phyloP scores from a whole-genome alignment of 2,329 filamentous ascomycete species.

The Coniella lustricola region DNA sequence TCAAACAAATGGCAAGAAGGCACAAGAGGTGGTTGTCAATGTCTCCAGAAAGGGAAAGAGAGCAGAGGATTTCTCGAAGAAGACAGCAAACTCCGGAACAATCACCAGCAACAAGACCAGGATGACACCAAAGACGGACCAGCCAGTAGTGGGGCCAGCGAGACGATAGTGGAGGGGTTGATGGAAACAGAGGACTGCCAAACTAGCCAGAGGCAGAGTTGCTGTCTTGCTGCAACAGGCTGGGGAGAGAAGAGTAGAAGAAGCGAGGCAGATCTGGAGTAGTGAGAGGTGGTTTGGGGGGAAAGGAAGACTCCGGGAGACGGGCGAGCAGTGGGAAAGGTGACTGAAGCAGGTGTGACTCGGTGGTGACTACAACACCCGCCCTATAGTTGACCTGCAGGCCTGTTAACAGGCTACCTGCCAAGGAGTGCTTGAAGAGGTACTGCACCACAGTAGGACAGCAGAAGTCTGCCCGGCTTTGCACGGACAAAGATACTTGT shows the following conservation, averaged over 20 bases:
- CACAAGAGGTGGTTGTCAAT: too few species aligned
- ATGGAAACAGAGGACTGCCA: background rate
- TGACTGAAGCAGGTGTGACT: slow-evolving; percentile 8
- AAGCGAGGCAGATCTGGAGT: background rate
- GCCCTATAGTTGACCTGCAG: background rate
- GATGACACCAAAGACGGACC: slow-evolving; percentile 3
- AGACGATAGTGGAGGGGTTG: background rate
- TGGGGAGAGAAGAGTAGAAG: background rate
- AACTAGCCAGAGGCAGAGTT: background rate
- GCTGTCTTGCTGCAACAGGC: background rate
- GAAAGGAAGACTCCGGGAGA: slow-evolving; percentile 5
- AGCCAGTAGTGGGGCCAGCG: slow-evolving; percentile 1
- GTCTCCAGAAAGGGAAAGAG: too few species aligned
- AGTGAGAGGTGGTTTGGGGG: slow-evolving; percentile 5
- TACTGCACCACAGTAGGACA: background rate
- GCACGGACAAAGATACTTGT: background rate
- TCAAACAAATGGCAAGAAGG: background rate
- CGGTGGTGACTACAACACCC: too few species aligned
- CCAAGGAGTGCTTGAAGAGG: background rate
- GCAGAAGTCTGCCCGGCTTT: background rate
- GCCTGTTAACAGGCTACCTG: slow-evolving; percentile 1
- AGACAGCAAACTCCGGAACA: background rate
- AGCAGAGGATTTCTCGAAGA: too few species aligned
- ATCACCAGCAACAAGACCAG: slow-evolving; percentile 11
- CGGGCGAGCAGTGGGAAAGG: slow-evolving; percentile 7